Percentiles rank a stretch among this genome's conserved stretches.
Evolutionary conservation across 73 alveolate species (phyloP).

Genomic region (Symbiodinium natans): DNA sequence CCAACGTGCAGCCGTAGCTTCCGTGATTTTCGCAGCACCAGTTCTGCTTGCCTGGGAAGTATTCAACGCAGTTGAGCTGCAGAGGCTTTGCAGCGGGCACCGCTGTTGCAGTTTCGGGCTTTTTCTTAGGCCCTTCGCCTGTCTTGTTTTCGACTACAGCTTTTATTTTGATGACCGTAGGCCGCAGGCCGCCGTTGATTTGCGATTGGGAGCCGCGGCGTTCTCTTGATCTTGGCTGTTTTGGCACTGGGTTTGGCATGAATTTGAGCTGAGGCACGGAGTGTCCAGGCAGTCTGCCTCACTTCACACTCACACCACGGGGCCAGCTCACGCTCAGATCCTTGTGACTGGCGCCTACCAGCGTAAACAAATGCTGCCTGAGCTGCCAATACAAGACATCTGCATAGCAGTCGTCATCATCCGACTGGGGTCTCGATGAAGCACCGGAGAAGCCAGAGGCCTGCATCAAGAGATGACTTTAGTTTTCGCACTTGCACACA

Average conservation of each 20-base stretch:
- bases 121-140: too few species aligned
- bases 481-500: background rate
- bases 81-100: too few species aligned
- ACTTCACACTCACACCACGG: background rate
- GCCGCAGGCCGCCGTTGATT: too few species aligned
- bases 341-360: too few species aligned
- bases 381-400: constrained; percentile 57
- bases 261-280: background rate
- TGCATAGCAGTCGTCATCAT: constrained; percentile 69
- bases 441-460: background rate
- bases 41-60: constrained; percentile 84
- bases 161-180: too few species aligned
- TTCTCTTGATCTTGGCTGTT: too few species aligned
- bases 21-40: constrained; percentile 78
- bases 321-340: too few species aligned
- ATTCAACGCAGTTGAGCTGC: background rate
- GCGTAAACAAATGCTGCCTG: background rate
- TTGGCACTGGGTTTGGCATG: too few species aligned
- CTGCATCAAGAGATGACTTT: background rate
- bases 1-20: too few species aligned
- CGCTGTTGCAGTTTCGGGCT: too few species aligned
- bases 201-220: too few species aligned
- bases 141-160: too few species aligned
- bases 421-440: background rate
- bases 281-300: constrained; percentile 8